These are phyloP conservation scores for Kurtzmaniella natalensis DNA, from an alignment of 1,139 yeast genomes.

Conservation along the genomic window DNA sequence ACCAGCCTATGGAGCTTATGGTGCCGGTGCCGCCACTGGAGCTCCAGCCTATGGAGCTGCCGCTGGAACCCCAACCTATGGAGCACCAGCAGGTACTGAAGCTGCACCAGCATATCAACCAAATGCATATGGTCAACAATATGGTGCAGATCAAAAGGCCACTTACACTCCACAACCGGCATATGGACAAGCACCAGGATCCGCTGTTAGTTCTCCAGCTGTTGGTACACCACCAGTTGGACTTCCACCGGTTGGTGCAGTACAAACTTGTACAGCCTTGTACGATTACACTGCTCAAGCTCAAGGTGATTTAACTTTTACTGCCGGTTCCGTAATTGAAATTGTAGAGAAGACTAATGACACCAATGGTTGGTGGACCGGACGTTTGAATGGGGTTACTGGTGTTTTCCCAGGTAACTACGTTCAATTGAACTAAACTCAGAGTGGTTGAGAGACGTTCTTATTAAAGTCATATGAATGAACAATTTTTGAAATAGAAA, in stretches of 20 bases:
- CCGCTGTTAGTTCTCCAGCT: constrained; percentile 15
- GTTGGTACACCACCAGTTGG: constrained; percentile 9
- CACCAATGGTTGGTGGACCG: constrained; percentile 98
- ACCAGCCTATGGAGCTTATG: constrained; percentile 20
- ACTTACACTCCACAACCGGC: constrained; percentile 10
- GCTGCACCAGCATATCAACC: constrained; percentile 4
- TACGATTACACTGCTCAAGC: constrained; percentile 83
- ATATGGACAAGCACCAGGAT: background rate
- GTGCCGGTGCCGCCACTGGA: constrained; percentile 14
- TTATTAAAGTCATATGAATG: too few relatives aligned
- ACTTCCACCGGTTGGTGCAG: constrained; percentile 53
- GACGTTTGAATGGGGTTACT: constrained; percentile 75
- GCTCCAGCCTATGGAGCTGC: constrained; percentile 25
- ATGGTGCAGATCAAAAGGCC: constrained; percentile 7
- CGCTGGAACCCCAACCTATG: constrained; percentile 19
- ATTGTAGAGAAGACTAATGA: constrained; percentile 78
- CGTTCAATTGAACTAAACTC: constrained; percentile 60
- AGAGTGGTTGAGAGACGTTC: too few relatives aligned
- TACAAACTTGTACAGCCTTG: constrained; percentile 66
- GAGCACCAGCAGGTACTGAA: constrained; percentile 7
- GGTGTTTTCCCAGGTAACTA: constrained; percentile 97
- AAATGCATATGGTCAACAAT: constrained; percentile 5
- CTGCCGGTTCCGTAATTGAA: constrained; percentile 85
- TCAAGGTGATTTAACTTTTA: constrained; percentile 81
- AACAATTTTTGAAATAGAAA: too few relatives aligned